Percentiles rank a stretch among this genome's conserved stretches.
These are phyloP conservation scores for Penicillium sp. DNA, from an alignment of 2,329 filamentous ascomycete genomes.

Conservation along the genomic window DNA sequence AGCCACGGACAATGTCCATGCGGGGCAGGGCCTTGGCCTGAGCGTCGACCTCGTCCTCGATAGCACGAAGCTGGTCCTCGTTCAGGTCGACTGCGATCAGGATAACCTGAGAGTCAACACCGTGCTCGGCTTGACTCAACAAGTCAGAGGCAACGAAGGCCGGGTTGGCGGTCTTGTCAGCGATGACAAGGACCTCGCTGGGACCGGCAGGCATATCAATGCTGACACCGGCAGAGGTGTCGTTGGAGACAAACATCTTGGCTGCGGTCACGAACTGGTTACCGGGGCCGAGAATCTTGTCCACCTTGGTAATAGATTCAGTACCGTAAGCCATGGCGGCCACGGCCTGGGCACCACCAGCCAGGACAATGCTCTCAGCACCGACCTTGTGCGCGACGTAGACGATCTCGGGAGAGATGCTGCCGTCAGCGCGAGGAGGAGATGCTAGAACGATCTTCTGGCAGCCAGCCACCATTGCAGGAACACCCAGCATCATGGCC, in stretches of 20 bases:
- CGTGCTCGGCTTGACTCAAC: constrained; percentile 93
- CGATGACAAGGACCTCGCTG: constrained; percentile 94
- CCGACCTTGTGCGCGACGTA: constrained; percentile 97
- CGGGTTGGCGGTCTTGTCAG: constrained; percentile 83
- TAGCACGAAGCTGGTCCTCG: constrained; percentile 72
- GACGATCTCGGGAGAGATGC: constrained; percentile 92
- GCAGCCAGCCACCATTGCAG: constrained; percentile 96
- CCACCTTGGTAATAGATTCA: constrained; percentile 89
- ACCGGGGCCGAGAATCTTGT: constrained; percentile 96
- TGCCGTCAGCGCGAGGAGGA: constrained; percentile 84
- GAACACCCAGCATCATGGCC: constrained; percentile 96
- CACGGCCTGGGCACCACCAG: constrained; percentile 91
- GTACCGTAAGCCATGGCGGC: constrained; percentile 98
- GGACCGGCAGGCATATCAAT: constrained; percentile 99
- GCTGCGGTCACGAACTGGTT: constrained; percentile 98
- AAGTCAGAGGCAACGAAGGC: constrained; percentile 95
- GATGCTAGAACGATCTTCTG: constrained; percentile 92
- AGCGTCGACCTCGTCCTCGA: constrained; percentile 86
- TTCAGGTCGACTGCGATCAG: constrained; percentile 80
- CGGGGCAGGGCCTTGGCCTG: constrained; percentile 86
- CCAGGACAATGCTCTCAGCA: constrained; percentile 92
- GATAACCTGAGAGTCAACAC: constrained; percentile 92
- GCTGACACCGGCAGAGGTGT: constrained; percentile 90
- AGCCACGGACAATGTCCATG: constrained; percentile 87
- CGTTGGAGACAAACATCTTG: constrained; percentile 98